Evolutionary conservation across 179 eudicot genomes (phyloP), one percentile per base, ranked within the genome.

Genomic region (Beta corolliflora): DNA sequence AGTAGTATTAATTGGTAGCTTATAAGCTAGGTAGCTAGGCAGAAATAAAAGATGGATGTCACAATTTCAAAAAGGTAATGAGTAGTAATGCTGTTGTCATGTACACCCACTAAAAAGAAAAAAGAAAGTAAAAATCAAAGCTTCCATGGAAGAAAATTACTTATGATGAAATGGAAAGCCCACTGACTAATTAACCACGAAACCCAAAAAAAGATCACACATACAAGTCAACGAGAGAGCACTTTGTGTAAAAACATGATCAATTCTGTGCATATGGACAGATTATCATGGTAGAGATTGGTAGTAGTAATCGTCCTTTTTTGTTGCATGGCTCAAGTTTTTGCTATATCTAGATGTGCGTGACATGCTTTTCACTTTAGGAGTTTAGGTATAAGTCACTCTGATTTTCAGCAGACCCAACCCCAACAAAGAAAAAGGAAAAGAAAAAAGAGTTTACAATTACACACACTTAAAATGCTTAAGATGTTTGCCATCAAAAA

Each of bases 151-250:
- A 72, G 29, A 48, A 75, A 78, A 25, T 25, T 25, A 25, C 25
- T 67, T 81, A 75, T 74, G 80, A 71, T 60, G 80, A 71, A 25
- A 70, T 82, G 81, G 64, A 79, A 55, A 63, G 10, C 61, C 75
- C 84, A 85, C 85, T 79, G 82, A 85, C 84, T 81, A 75, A 12
- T 25, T 25, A 25, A 25, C 31, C 55, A 61, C 56, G 21, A 5
- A 36, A 64, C 4, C 18, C 55, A 44, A 78, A 53, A 67, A 18
- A 59, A 84, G 16, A 78, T 78, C 73, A 10, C 61, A 68, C 55
- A 79, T 29, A 80, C 25, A 25, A 83, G 88, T 85, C 88, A 85
- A 85, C 85, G 19, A 75, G n/a, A 56, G 50, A 73, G 71, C 86
- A 83, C 83, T 80, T 83, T 81, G 50, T 73, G 80, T 19, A 56